phyloP scores from a whole-genome alignment of 2,329 filamentous ascomycete species.

The Pseudonectria foliicola region DNA sequence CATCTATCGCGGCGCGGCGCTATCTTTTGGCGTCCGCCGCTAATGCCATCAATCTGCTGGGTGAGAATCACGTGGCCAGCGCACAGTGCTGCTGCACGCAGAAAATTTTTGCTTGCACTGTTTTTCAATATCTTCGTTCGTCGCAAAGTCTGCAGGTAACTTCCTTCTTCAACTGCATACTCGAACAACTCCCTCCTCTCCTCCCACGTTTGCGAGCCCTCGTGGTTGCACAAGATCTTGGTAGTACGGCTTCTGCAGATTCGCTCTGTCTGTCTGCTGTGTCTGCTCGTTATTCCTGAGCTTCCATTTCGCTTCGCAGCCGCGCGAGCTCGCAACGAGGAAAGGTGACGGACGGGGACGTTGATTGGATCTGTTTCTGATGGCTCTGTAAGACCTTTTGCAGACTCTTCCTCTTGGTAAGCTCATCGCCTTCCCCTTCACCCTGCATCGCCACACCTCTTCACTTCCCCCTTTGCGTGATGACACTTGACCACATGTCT shows the following conservation, averaged over 20 bases:
- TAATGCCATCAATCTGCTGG: constrained; percentile 8
- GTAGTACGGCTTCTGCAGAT: constrained; percentile 3
- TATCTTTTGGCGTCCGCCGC: constrained; percentile 11
- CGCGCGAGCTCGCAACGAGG: too few relatives aligned
- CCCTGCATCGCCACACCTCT: constrained; percentile 11
- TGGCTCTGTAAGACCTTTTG: not conserved
- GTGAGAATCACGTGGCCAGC: constrained; percentile 12
- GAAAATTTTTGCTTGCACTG: constrained; percentile 26
- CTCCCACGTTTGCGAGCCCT: constrained; percentile 4
- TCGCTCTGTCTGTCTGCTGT: not conserved
- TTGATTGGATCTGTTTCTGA: not conserved
- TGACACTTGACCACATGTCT: constrained; percentile 66
- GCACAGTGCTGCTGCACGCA: constrained; percentile 20
- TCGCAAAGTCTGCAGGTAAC: constrained; percentile 10
- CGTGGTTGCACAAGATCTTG: too few relatives aligned
- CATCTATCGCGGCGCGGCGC: constrained; percentile 20
- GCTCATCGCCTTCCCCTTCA: constrained; percentile 10
- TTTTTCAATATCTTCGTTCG: constrained; percentile 25
- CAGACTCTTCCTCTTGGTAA: constrained; percentile 6
- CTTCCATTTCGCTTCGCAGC: too few relatives aligned
- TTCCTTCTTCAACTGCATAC: constrained; percentile 11
- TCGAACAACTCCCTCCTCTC: constrained; percentile 4
- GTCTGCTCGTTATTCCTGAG: too few relatives aligned
- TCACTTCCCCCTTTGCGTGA: constrained; percentile 43
- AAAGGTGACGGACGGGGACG: too few relatives aligned